These are phyloP conservation scores for Phialocephala sp. DNA, from an alignment of 2,329 filamentous ascomycete species.

Conservation along the genomic window DNA sequence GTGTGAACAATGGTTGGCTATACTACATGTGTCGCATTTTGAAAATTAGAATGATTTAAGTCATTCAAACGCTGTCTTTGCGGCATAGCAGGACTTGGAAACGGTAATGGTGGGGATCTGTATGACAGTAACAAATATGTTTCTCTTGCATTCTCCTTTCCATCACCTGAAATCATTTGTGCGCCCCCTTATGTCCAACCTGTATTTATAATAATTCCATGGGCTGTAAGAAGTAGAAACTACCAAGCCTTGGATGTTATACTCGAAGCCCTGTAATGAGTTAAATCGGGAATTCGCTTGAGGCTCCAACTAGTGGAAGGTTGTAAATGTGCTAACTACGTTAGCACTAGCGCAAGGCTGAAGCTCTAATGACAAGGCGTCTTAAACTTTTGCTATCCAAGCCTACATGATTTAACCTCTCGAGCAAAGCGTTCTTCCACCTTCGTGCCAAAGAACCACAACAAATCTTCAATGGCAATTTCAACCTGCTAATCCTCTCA, in stretches of 20 bases:
- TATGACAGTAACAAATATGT: constrained; percentile 19
- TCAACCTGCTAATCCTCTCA: neutral
- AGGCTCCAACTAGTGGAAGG: too few species aligned
- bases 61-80: constrained; percentile 13
- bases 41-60: constrained; percentile 24
- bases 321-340: too few species aligned
- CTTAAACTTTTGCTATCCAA: neutral
- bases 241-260: too few species aligned
- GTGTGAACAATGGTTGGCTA: constrained; percentile 11
- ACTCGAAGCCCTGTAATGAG: too few species aligned
- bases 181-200: too few species aligned
- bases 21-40: constrained; percentile 20
- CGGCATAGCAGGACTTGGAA: constrained; percentile 14
- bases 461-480: neutral
- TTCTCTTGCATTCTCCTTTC: constrained; percentile 12
- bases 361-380: too few species aligned
- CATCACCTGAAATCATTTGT: neutral
- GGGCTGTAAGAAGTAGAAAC: too few species aligned
- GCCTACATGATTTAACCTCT: neutral
- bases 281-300: too few species aligned
- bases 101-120: constrained; percentile 14
- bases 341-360: too few species aligned
- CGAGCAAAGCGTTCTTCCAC: neutral
- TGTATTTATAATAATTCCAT: too few species aligned
- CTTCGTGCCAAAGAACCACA: neutral